These are phyloP conservation scores for Phytophthora rubi DNA, from an alignment of 352 stramenopile species.

Conservation along the genomic window DNA sequence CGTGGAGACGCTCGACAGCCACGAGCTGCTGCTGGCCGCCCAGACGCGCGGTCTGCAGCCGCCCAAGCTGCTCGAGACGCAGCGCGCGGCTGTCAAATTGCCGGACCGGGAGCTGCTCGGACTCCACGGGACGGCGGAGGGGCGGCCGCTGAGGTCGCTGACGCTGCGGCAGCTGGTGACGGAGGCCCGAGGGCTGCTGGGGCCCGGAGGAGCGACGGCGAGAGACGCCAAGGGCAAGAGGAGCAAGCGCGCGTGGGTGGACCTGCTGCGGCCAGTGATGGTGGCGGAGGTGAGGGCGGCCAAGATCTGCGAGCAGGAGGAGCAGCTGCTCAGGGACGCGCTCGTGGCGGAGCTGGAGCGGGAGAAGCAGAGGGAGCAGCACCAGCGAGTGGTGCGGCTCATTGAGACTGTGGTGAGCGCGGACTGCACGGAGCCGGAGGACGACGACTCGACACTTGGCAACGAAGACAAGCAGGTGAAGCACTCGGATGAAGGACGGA, in stretches of 20 bases:
- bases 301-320: constrained; percentile 47
- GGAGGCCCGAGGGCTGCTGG: constrained; percentile 48
- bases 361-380: constrained; percentile 45
- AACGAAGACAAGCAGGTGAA: constrained; percentile 7
- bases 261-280: constrained; percentile 40
- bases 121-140: constrained; percentile 50
- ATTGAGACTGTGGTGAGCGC: constrained; percentile 25
- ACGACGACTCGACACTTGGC: constrained; percentile 16
- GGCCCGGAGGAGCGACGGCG: constrained; percentile 34
- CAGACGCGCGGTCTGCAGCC: constrained; percentile 33
- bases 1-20: constrained; percentile 51
- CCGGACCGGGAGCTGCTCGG: constrained; percentile 59
- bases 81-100: constrained; percentile 52
- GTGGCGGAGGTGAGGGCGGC: constrained; percentile 25
- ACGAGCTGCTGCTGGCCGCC: constrained; percentile 50
- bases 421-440: constrained; percentile 28
- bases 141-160: constrained; percentile 59
- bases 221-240: constrained; percentile 59
- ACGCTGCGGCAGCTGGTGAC: constrained; percentile 68
- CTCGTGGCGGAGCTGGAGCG: constrained; percentile 42
- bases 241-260: constrained; percentile 67
- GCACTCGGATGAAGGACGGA: constrained; percentile 5
- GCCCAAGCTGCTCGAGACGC: constrained; percentile 38
- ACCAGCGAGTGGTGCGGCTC: constrained; percentile 28
- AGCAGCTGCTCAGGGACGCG: constrained; percentile 48